Base-by-base conservation (phyloP, 495 filamentous ascomycete genomes). In the Penicillium ucsense region DNA sequence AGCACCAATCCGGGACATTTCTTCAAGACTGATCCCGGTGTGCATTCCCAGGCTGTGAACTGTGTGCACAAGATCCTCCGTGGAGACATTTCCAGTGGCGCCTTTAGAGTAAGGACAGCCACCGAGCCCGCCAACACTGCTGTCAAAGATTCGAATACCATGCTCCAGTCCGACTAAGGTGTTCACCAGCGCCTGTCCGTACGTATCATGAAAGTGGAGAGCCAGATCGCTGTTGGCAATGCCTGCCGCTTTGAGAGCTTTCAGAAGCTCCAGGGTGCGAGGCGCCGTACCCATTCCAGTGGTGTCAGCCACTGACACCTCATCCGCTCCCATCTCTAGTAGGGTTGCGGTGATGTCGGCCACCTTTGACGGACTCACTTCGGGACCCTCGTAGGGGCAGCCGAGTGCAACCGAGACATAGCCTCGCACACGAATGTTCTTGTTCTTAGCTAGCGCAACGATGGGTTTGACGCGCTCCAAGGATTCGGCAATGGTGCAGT, bases 131-230 rank as follows among this genome's bases (percentile, higher is more conserved):
- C 82, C 90, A 8, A 97, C 89, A 44, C 85, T 87, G 48, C 80
- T 81, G 61, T 99, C 92, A 66, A 97, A 97, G 2, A 82, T 85
- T 37, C 92, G 66, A 46, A 99, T 83, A 0, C 92, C 92, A 46
- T 88, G 83, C 65, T 96, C 90, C 6, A 97, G 69, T 20, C 84
- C 83, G 3, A 95, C 85, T 4, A 89, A 77, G 0, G 84, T 85
- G 59, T 98, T 96, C 31, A 95, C 86, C 45, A 97, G 71, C 6
- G 94, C 94, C 68, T 92, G 86, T 7, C 90, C 94, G 64, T 94
- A 99, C 4, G 94, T 99, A 57, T 98, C 89, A 53, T 97, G 92
- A 60, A 96, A 96, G 58, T 98, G 92, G 64, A 94, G 80, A 2
- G 91, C 90, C 2, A 98, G 55, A 55, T 94, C 89, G 54, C 85